These are phyloP conservation scores for Tephrocybe sp. DNA, from an alignment of 768 basidiomycete genomes.

Conservation along the genomic window DNA sequence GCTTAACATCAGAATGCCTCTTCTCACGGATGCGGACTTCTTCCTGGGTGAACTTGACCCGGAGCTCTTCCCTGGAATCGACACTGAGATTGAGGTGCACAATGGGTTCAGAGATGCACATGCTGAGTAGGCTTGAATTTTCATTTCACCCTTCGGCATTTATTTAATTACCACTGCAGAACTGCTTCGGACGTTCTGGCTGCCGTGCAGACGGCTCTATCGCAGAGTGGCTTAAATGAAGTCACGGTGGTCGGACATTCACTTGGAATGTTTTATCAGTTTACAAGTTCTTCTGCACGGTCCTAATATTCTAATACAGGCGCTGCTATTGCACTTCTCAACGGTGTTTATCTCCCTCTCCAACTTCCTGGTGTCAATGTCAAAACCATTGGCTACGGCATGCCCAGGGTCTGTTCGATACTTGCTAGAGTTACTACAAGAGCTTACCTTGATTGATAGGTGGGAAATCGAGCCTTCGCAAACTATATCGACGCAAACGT, in stretches of 20 bases:
- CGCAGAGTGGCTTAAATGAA: slow-evolving; percentile 27
- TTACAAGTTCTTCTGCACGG: background rate
- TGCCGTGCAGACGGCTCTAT: slow-evolving; percentile 42
- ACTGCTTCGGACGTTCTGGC: slow-evolving; percentile 39
- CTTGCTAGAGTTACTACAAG: background rate
- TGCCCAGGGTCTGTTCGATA: slow-evolving; percentile 35
- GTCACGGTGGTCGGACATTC: slow-evolving; percentile 48
- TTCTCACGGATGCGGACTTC: slow-evolving; percentile 43
- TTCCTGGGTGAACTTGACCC: slow-evolving; percentile 31
- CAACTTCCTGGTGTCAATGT: slow-evolving; percentile 41
- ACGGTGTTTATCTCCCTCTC: slow-evolving; percentile 51
- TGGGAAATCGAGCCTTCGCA: slow-evolving; percentile 34
- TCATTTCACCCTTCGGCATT: too few relatives aligned
- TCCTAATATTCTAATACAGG: slow-evolving; percentile 20
- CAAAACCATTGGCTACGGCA: slow-evolving; percentile 38
- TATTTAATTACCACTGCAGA: too few relatives aligned
- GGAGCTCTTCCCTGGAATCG: slow-evolving; percentile 48
- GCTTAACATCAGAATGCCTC: slow-evolving; percentile 16
- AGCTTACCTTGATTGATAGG: slow-evolving; percentile 14
- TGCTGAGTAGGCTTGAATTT: slow-evolving; percentile 31
- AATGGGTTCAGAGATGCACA: slow-evolving; percentile 47
- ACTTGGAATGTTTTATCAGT: slow-evolving; percentile 18
- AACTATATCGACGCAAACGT: slow-evolving; percentile 24
- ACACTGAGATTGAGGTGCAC: slow-evolving; percentile 41
- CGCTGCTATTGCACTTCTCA: slow-evolving; percentile 41